Evolutionary conservation across 2,329 filamentous ascomycete species (phyloP).

Genomic region (Davidsoniella virescens): DNA sequence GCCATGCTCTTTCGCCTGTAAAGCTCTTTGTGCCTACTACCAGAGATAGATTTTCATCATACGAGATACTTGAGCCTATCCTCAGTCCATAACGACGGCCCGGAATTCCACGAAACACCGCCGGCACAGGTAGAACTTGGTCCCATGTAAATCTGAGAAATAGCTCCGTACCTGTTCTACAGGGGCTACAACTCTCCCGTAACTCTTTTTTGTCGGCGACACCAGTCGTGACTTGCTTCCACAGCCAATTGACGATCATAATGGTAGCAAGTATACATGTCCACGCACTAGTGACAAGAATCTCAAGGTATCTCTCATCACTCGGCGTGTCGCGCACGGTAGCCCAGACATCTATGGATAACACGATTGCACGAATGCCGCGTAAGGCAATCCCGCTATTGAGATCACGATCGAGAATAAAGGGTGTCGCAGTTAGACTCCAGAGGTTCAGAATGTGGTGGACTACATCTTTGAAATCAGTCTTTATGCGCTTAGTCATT

Average conservation of each 20-base stretch:
- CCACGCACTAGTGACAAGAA: neutral
- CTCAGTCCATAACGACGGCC: slow-evolving; percentile 4
- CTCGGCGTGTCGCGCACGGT: neutral
- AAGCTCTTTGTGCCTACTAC: neutral
- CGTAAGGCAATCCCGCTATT: slow-evolving; percentile 1
- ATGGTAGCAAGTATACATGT: slow-evolving; percentile 1
- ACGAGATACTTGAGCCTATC: neutral
- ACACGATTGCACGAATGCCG: slow-evolving; percentile 2
- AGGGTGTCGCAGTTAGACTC: slow-evolving; percentile 2
- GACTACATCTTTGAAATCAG: neutral
- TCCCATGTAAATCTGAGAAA: slow-evolving; percentile 9
- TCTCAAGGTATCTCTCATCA: neutral
- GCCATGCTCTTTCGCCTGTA: neutral
- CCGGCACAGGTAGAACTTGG: slow-evolving; percentile 3
- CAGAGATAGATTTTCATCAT: neutral
- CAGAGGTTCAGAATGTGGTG: neutral
- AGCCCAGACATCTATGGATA: slow-evolving; percentile 5
- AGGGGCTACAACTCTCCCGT: no score
- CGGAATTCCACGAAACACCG: neutral
- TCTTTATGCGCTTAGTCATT: no score
- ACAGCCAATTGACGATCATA: slow-evolving; percentile 6
- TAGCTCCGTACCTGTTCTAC: neutral
- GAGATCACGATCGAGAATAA: slow-evolving; percentile 5
- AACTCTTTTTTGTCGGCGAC: neutral
- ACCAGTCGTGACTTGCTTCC: neutral